phyloP scores from a whole-genome alignment of 2,329 filamentous ascomycete genomes.

The Ambrosiella xylebori region DNA sequence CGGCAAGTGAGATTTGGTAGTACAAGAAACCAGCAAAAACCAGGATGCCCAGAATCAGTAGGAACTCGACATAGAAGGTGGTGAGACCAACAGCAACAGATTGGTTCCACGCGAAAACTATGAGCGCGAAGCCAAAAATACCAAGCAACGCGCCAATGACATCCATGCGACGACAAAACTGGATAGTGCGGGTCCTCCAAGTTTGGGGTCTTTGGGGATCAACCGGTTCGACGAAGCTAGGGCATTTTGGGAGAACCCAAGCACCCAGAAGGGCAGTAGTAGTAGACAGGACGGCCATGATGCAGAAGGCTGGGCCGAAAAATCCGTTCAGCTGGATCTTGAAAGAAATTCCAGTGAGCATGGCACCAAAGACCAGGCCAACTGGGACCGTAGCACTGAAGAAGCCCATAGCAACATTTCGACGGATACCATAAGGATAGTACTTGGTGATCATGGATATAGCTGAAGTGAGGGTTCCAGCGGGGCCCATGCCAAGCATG shows the following conservation, averaged over 20 bases:
- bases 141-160: slow-evolving; percentile 27
- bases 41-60: slow-evolving; percentile 39
- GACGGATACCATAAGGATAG: slow-evolving; percentile 38
- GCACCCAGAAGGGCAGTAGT: slow-evolving; percentile 19
- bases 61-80: slow-evolving; percentile 34
- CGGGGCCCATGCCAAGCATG: slow-evolving; percentile 43
- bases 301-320: slow-evolving; percentile 34
- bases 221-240: background rate
- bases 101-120: slow-evolving; percentile 53
- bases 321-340: slow-evolving; percentile 18
- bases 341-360: slow-evolving; percentile 25
- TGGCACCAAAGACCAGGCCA: slow-evolving; percentile 27
- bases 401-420: slow-evolving; percentile 40
- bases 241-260: slow-evolving; percentile 21
- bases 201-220: background rate
- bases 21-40: slow-evolving; percentile 38
- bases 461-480: slow-evolving; percentile 44
- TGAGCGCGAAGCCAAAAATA: slow-evolving; percentile 37
- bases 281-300: slow-evolving; percentile 18
- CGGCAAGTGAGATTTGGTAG: slow-evolving; percentile 30
- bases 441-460: slow-evolving; percentile 43
- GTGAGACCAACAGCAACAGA: slow-evolving; percentile 41
- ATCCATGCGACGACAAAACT: slow-evolving; percentile 19
- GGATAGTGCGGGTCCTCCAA: background rate
- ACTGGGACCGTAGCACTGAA: slow-evolving; percentile 30